phyloP scores from a whole-genome alignment of 1,139 yeast genomes.

The Kurtzmaniella quercitrusa region DNA sequence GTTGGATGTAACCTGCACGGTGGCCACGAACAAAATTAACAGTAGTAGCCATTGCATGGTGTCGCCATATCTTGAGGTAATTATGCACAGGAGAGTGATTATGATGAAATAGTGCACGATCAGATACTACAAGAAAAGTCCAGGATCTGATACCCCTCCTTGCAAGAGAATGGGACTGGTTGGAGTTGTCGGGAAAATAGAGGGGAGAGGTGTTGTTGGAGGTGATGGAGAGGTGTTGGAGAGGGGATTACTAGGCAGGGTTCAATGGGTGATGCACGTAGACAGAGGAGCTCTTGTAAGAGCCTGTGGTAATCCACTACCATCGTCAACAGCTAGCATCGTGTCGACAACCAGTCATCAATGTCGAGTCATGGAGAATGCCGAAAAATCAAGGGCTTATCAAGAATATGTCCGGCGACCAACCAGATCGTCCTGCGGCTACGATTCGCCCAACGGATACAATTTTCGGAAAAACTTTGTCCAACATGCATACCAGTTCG shows the following conservation, averaged over 20 bases:
- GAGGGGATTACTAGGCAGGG: too few relatives aligned
- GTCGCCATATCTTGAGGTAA: background rate
- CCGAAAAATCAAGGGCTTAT: background rate
- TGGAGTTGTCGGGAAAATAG: too few relatives aligned
- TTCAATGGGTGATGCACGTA: too few relatives aligned
- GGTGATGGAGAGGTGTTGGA: too few relatives aligned
- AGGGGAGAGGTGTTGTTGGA: too few relatives aligned
- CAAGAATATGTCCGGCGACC: background rate
- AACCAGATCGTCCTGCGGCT: background rate
- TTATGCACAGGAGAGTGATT: background rate
- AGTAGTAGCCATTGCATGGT: background rate
- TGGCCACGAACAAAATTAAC: too few relatives aligned
- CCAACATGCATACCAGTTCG: background rate
- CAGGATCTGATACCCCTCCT: background rate
- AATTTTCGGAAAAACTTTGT: background rate
- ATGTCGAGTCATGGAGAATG: background rate
- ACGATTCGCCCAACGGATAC: background rate
- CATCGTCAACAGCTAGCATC: too few relatives aligned
- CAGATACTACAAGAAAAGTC: too few relatives aligned
- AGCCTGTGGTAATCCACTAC: too few relatives aligned
- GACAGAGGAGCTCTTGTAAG: too few relatives aligned
- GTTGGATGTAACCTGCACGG: too few relatives aligned
- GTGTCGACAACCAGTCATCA: background rate
- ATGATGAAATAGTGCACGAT: background rate
- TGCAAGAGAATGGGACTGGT: too few relatives aligned